Base-by-base conservation (phyloP, 495 filamentous ascomycete genomes). In the Hyaloscypha hepaticicola region DNA sequence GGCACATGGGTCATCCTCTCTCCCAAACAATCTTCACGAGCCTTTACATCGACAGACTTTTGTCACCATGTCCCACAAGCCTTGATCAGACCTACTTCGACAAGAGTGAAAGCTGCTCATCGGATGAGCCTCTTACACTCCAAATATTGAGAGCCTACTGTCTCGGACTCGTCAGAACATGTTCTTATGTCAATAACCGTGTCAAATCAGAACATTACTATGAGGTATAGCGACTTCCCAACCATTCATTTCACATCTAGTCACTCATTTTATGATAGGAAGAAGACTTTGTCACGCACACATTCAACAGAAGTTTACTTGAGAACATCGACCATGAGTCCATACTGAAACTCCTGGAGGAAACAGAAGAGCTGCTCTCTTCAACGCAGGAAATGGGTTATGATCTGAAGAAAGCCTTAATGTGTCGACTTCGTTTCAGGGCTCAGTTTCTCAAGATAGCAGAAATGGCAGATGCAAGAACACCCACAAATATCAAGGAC, bases 1-100 rank as follows among this genome's bases (percentile, higher is more conserved):
- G 95, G 95, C 92, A 98, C 77, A 88, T 89, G 72, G 95, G 95
- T 21, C 90, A 96, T 68, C 92, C 95, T 29, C 87, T 99, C 3
- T 95, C 93, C 3, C 96, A 97, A 73, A 97, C 93, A 0, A 77
- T 99, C 7, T 92, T 97, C 73, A 96, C 93, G n/a, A 96, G 90
- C 34, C 80, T 96, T 33, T 95, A 99, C 74, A 86, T 99, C 68
- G 93, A 98, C 69, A 86, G 83, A 48, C 79, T 99, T 19, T 78
- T 96, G 67, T 88, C 85, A 72, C 88, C 91, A 19, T 78, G 82
- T 51, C 90, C 92, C 8, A 78, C 72, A 38, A 83, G 75, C 21
- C 76, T 95, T 41, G 78, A 89, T n/a, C 81, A 93, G 28, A 88
- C 89, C n/a, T 78, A 83, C 55, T 94, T 92, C 70, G 69, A 77